Evolutionary conservation across 2,329 filamentous ascomycete species (phyloP), one percentile per base, ranked within the genome.

Genomic region (Neopestalotiopsis rosae): DNA sequence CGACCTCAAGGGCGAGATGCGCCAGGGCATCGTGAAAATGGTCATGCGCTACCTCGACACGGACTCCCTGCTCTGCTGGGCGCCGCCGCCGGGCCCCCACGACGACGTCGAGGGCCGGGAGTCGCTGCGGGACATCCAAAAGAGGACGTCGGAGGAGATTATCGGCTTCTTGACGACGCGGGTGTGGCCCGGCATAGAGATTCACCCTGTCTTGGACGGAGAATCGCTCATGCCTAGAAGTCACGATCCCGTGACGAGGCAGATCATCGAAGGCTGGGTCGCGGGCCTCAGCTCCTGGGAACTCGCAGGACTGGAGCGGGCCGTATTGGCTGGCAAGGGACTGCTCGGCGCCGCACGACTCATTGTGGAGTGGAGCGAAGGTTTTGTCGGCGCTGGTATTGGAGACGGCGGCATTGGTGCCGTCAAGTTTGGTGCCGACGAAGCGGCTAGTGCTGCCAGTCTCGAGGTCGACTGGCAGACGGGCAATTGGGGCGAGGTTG

Each of bases 61-160:
- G 1, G 96, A 99, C 81, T 95, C 94, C 0, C 83, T 98, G 45
- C 89, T 99, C 1, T 98, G 95, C 87, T 97, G 94, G 93, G 94
- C 87, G 30, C 86, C 89, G 56, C 84, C 85, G 2, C 83, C 86
- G 1, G 81, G 84, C 45, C 81, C 89, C 56, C 79, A 83, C 38
- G 82, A 87, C 64, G 76, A 79, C 4, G 80, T 79, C 58, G 85
- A 86, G 67, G 85, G 81, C 12, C 83, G 83, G 45, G 85, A 90
- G 75, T 89, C 87, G 7, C 85, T 99, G 66, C 87, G 94, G 17
- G 87, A 92, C 61, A 83, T 91, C 24, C 96, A 99, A 82, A 88
- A 90, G 74, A 84, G 87, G 52, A 87, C 89, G 0, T 91, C 94
- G 0, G 84, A 89, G 70, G 89, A 90, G 38, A 91, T 97, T 59